Conservation (phyloP, 768 basidiomycete species). For the Auricularia sp. region DNA sequence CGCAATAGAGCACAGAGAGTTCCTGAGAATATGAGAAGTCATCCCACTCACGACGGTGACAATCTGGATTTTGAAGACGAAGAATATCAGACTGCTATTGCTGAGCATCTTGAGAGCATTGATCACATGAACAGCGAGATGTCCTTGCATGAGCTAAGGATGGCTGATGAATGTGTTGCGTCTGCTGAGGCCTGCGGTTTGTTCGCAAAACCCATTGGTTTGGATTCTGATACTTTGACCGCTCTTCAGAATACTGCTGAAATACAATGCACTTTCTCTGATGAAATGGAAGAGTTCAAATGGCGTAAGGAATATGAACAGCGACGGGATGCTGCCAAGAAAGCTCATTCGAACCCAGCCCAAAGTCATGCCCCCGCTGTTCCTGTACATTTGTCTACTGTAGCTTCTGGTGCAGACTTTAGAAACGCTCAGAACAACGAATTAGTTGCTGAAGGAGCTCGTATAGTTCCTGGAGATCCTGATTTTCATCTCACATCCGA, state of each 20-base stretch:
- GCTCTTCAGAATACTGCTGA: too few species aligned
- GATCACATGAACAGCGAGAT: constrained; percentile 1
- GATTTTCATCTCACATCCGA: background rate
- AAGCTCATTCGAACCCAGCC: too few species aligned
- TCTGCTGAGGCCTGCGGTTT: constrained; percentile 7
- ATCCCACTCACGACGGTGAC: background rate
- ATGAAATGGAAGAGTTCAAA: too few species aligned
- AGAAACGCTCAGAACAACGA: too few species aligned
- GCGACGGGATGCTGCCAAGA: too few species aligned
- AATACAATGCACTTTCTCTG: too few species aligned
- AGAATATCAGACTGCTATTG: constrained; percentile 10
- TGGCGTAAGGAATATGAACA: too few species aligned
- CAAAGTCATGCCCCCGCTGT: too few species aligned
- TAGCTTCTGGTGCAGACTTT: too few species aligned
- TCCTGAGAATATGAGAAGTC: background rate
- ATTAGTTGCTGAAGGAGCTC: background rate
- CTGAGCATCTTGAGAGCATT: constrained; percentile 13
- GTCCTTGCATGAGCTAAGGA: background rate
- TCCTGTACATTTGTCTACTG: too few species aligned
- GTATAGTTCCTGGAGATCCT: background rate
- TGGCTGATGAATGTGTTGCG: constrained; percentile 7
- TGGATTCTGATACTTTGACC: too few species aligned
- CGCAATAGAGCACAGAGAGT: background rate
- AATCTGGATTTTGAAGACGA: constrained; percentile 6
- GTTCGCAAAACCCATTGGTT: background rate